Percentiles rank a stretch among this genome's conserved stretches.
These are phyloP conservation scores for Cucurbita argyrosperma DNA, from an alignment of 306 rosid species.

Conservation along the genomic window DNA sequence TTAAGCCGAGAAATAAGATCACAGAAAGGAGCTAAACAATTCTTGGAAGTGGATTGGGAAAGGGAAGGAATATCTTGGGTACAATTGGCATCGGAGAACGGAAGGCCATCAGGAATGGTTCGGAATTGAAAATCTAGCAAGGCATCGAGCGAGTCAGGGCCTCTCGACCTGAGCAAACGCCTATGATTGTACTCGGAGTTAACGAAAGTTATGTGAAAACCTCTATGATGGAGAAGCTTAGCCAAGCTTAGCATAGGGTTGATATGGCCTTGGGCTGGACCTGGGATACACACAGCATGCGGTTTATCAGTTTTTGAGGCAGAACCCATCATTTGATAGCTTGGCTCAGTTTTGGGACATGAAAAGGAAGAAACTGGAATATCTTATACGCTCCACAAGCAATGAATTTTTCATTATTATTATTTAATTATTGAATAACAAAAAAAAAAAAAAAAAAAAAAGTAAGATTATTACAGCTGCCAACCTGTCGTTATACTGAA, in stretches of 20 bases:
- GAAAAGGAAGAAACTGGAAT: not conserved
- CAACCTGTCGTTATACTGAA: too few relatives aligned
- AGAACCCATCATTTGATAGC: not conserved
- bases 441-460: too few relatives aligned
- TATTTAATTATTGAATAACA: too few relatives aligned
- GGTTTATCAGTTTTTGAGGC: not conserved
- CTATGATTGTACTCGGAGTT: not conserved
- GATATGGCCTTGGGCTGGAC: not conserved
- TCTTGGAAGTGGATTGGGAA: conserved; percentile 15
- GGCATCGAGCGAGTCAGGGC: not conserved
- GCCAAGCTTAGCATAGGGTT: not conserved
- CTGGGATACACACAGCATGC: not conserved
- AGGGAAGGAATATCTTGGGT: conserved; percentile 32
- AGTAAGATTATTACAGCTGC: too few relatives aligned
- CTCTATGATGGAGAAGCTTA: not conserved
- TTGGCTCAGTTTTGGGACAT: too few relatives aligned
- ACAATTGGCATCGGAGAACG: conserved; percentile 24
- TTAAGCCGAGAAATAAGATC: conserved; percentile 26
- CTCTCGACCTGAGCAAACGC: not conserved
- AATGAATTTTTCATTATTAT: too few relatives aligned
- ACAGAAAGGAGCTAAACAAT: conserved; percentile 27
- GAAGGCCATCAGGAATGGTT: conserved; percentile 36
- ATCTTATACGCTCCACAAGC: too few relatives aligned
- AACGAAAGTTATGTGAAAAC: not conserved
- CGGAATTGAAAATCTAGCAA: not conserved